Evolutionary conservation across 2,329 filamentous ascomycete genomes (phyloP).

Genomic region (Aspergillus felis): DNA sequence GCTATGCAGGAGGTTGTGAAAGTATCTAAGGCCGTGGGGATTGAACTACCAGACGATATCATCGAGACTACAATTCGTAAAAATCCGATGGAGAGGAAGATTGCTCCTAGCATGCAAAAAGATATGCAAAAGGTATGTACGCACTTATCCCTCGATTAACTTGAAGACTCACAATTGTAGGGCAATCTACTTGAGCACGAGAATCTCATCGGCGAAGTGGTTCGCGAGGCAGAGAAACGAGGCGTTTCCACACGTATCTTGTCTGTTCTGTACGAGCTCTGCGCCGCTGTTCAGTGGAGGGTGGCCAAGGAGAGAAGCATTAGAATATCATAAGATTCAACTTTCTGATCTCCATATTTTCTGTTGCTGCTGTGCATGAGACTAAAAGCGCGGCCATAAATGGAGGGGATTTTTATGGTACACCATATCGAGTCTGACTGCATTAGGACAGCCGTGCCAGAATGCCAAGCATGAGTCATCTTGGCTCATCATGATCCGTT

Average conservation of each 20-base stretch:
- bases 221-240: conserved; percentile 45
- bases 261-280: conserved; percentile 4
- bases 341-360: no score
- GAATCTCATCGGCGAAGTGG: conserved; percentile 52
- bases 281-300: conserved; percentile 2
- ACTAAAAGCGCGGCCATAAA: no score
- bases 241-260: conserved; percentile 40
- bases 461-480: no score
- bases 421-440: no score
- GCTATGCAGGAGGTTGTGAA: conserved; percentile 46
- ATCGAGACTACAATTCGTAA: conserved; percentile 45
- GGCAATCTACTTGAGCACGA: conserved; percentile 48
- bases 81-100: conserved; percentile 46
- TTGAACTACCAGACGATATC: conserved; percentile 42
- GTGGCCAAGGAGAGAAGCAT: background rate
- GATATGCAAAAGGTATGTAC: conserved; percentile 37
- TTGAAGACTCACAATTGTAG: background rate
- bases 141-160: background rate
- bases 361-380: no score
- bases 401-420: no score
- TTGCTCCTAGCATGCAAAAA: conserved; percentile 32
- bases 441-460: no score
- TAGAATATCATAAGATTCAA: background rate
- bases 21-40: conserved; percentile 44
- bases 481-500: no score